A percentile compares a stretch with the other conserved stretches of the same genome.
These are phyloP conservation scores for Sedum album DNA, from an alignment of 164 flowering plant species.

Conservation along the genomic window DNA sequence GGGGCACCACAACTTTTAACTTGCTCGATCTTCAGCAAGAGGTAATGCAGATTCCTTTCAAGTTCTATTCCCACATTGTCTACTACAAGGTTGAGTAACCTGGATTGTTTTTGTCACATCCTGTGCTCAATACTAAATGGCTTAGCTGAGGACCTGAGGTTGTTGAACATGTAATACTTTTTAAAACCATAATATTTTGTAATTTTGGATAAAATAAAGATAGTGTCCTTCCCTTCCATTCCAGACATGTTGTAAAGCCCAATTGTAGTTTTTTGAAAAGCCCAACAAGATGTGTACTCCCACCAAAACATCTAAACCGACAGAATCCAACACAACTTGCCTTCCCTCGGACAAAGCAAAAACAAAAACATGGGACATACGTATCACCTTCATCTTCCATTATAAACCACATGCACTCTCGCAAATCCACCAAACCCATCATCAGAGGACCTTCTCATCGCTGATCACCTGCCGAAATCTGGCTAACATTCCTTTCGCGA, in stretches of 20 bases:
- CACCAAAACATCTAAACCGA: background rate
- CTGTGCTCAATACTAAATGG: background rate
- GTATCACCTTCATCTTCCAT: background rate
- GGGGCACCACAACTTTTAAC: background rate
- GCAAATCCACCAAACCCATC: background rate
- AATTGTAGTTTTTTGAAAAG: background rate
- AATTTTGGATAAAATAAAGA: too few relatives aligned
- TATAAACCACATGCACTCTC: background rate
- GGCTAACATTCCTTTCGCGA: background rate
- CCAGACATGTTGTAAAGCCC: too few relatives aligned
- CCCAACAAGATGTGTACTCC: background rate
- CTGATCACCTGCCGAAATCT: background rate
- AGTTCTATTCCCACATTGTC: background rate
- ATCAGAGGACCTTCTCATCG: background rate
- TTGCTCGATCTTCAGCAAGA: background rate
- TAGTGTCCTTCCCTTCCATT: too few relatives aligned
- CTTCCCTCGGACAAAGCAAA: too few relatives aligned
- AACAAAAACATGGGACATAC: background rate
- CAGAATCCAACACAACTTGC: too few relatives aligned
- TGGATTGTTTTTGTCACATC: constrained; percentile 3
- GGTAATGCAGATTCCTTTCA: background rate
- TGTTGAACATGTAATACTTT: too few relatives aligned
- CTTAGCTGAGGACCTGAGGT: too few relatives aligned
- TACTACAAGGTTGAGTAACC: background rate
- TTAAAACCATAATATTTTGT: too few relatives aligned